Base-by-base conservation (phyloP, 257 asterid species). In the Solanum sejunctum region DNA sequence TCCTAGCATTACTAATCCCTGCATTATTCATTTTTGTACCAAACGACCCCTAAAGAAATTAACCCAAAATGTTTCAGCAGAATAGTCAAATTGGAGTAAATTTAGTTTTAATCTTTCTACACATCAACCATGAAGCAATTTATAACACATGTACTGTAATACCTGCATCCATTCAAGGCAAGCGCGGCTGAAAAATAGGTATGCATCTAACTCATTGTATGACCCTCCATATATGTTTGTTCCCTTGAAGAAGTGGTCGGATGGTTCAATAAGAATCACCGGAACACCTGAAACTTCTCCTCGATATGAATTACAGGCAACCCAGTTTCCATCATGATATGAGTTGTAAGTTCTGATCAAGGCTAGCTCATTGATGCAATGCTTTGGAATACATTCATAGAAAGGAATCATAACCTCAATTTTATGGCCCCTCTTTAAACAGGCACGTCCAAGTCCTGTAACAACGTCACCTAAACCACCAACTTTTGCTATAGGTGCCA, bases 131-230 rank as follows among this genome's bases (percentile, higher is more conserved):
- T 51, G 23, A 49, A 49, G 21, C 82, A 77, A 23, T 49, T 49
- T 77, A 26, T 15, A 10, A 26, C 64, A 26, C 45, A 52, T 78
- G 18, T 26, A 49, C 49, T 16, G 16, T 78, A 87, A 23, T 85
- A 95, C 98, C 98, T 95, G 98, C 93, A 95, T 90, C 98, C 96
- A 95, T 86, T 94, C 98, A 83, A 94, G 98, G 88, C 97, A 93
- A 83, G 98, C 97, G 57, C 98, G 98, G 84, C 97, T 92, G 85
- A 95, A 93, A 92, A 90, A 95, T 26, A 94, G 89, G 90, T 94
- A 95, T 18, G 98, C 97, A 84, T 95, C 98, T 67, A 93, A 91
- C 87, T 95, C 98, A 71, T 95, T 69, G 87, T 93, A 95, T 56
- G 98, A 94, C 28, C 98, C 98, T 86, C 98, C 98, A 82, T 94